These are phyloP conservation scores for Xylariaceae sp. DNA, from an alignment of 2,329 filamentous ascomycete species.

Conservation along the genomic window DNA sequence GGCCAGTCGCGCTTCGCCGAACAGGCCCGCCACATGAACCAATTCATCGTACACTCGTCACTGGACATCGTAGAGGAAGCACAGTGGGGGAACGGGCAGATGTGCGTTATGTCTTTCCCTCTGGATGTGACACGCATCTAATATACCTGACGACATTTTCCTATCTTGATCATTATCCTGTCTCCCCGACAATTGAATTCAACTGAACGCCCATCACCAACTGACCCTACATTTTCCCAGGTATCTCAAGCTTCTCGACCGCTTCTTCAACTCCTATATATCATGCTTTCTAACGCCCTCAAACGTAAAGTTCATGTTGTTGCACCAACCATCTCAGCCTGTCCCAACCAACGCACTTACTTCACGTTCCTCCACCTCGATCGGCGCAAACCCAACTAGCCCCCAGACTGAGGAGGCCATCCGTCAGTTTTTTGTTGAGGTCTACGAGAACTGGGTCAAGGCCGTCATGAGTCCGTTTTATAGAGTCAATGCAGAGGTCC, in stretches of 20 bases:
- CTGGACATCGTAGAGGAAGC: slow-evolving; percentile 95
- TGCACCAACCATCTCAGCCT: slow-evolving; percentile 93
- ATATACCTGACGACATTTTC: slow-evolving; percentile 2
- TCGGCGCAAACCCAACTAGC: slow-evolving; percentile 78
- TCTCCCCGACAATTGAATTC: background rate
- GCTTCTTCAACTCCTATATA: slow-evolving; percentile 93
- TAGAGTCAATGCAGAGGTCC: slow-evolving; percentile 75
- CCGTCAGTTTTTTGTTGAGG: slow-evolving; percentile 88
- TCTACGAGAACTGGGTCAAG: slow-evolving; percentile 97
- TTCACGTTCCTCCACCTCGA: slow-evolving; percentile 52
- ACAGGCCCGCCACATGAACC: slow-evolving; percentile 88
- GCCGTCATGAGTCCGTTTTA: slow-evolving; percentile 98
- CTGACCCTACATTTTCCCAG: slow-evolving; percentile 8
- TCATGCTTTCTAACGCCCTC: slow-evolving; percentile 91
- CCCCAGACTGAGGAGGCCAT: slow-evolving; percentile 94
- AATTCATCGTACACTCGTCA: slow-evolving; percentile 92
- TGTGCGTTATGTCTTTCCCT: slow-evolving; percentile 47
- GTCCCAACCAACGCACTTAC: slow-evolving; percentile 37
- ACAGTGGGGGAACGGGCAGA: slow-evolving; percentile 83
- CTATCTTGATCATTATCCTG: background rate
- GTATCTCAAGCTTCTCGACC: slow-evolving; percentile 95
- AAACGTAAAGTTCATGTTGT: slow-evolving; percentile 89
- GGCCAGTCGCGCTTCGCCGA: slow-evolving; percentile 85
- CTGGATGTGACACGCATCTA: background rate
- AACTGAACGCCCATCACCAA: no score